These are phyloP conservation scores for Huntiella omanensis DNA, from an alignment of 2,329 filamentous ascomycete species.

Conservation along the genomic window DNA sequence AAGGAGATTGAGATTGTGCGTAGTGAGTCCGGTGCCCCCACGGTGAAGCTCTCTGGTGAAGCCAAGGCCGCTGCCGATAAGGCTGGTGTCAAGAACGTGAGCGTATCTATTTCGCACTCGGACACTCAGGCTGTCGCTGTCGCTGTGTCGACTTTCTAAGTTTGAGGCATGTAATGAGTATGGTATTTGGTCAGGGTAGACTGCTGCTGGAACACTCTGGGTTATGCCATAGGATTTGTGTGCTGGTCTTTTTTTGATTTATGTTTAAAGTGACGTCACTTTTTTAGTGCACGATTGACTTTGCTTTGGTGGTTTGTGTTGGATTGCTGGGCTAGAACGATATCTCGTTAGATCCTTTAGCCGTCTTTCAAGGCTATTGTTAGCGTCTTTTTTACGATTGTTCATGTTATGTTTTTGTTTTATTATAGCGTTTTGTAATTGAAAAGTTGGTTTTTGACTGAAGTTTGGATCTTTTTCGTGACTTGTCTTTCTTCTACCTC, in stretches of 20 bases:
- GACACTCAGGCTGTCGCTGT: constrained; percentile 89
- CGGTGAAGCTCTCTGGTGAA: constrained; percentile 71
- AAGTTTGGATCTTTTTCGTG: neutral
- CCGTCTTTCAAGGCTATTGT: neutral
- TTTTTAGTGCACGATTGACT: too few species aligned
- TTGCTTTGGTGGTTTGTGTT: too few species aligned
- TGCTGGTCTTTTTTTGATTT: neutral
- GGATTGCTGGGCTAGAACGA: too few species aligned
- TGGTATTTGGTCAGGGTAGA: neutral
- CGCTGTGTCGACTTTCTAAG: constrained; percentile 63
- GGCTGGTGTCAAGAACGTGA: constrained; percentile 74
- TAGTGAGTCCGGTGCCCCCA: constrained; percentile 64
- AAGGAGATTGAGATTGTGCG: constrained; percentile 87
- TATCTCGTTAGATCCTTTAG: too few species aligned
- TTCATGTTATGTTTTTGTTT: constrained; percentile 7
- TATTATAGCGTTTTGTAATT: constrained; percentile 4
- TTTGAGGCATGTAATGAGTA: neutral
- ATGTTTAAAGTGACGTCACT: too few species aligned
- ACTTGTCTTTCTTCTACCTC: too few species aligned
- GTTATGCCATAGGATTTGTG: neutral
- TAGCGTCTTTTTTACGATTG: neutral
- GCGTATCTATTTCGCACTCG: constrained; percentile 88
- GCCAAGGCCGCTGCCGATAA: constrained; percentile 69
- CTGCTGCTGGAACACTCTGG: neutral
- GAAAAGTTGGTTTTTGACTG: neutral